Base-by-base conservation (phyloP, 108 stramenopile species). In the Mayamaea pseudoterrestris region DNA sequence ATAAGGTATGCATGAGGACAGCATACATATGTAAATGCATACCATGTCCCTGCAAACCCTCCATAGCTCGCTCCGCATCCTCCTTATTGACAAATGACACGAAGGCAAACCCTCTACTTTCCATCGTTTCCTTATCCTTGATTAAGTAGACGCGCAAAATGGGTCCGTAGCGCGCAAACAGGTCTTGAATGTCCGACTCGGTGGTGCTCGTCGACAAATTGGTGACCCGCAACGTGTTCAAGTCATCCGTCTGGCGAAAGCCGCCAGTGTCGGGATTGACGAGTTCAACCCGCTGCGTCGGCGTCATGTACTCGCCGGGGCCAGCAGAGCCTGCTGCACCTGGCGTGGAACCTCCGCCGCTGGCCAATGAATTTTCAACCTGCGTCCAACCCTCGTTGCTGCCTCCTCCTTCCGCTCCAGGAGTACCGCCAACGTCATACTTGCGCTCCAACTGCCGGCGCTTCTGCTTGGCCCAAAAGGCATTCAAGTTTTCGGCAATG, bases 181-280 rank as follows among this genome's bases (percentile, higher is more conserved):
- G 59, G 41, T 95, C 93, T 54, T 93, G 80, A 42, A 98, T 55
- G 54, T 98, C 97, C 3, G 80, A 83, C 60, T 98, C 97, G 52
- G 88, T 81, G 25, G 94, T 94, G 56, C 92, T 91, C 53, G 95
- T 93, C 17, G 90, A 89, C 53, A 98, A 89, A 68, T 98, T 98
- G 43, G 97, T 96, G 44, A 96, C 94, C 26, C 97, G 93, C 53
- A 98, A 79, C 41, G 93, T 95, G 34, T 92, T 93, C 35, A 89
- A 66, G 59, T 95, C 91, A 40, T 91, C 85, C 28, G 87, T 90
- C 45, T 76, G 70, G 16, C 47, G 53, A 35, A 24, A 44, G 6
- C 22, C 20, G 0, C 42, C 66, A 12, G 60, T 69, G 12, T 12
- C 32, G 32, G 11, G 11, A 34, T 8, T 12, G 12, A 8, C 32